Evolutionary conservation across 2,329 filamentous ascomycete genomes (phyloP).

Genomic region (Colletotrichum brevisporum): DNA sequence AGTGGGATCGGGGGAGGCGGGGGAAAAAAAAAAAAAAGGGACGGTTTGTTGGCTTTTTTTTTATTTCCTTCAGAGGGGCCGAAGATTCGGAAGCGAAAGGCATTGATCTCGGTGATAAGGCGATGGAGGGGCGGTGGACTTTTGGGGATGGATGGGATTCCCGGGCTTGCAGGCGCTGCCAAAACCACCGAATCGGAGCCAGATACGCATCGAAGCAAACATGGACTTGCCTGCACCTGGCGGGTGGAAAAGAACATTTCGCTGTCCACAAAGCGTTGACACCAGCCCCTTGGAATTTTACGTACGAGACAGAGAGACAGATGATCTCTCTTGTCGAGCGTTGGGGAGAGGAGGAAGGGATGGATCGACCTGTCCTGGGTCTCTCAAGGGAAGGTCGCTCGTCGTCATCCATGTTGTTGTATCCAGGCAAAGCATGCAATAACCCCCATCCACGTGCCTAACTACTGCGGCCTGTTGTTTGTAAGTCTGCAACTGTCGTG

Average conservation of each 20-base stretch:
- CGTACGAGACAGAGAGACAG: constrained; percentile 26
- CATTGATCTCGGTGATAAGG: constrained; percentile 40
- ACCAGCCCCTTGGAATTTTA: constrained; percentile 14
- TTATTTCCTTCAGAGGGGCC: constrained; percentile 4
- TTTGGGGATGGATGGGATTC: constrained; percentile 27
- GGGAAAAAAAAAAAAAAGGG: too few relatives aligned
- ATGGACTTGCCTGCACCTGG: constrained; percentile 32
- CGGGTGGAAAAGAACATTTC: not conserved
- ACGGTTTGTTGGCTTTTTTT: not conserved
- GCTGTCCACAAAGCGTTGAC: constrained; percentile 3
- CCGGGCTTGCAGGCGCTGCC: constrained; percentile 5
- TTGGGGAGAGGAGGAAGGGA: not conserved
- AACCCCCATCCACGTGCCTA: too few relatives aligned
- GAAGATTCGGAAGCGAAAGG: constrained; percentile 26
- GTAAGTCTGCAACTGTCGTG: constrained; percentile 26
- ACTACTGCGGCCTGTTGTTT: not conserved
- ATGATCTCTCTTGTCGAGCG: constrained; percentile 14
- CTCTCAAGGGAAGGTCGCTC: not conserved
- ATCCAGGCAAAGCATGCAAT: too few relatives aligned
- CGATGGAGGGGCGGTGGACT: constrained; percentile 3
- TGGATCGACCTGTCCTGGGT: not conserved
- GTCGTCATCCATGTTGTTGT: too few relatives aligned
- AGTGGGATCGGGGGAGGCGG: constrained; percentile 5
- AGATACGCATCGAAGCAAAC: constrained; percentile 21
- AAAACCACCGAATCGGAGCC: constrained; percentile 8